Evolutionary conservation across 2,329 filamentous ascomycete genomes (phyloP).

Genomic region (Seiridium cupressi): DNA sequence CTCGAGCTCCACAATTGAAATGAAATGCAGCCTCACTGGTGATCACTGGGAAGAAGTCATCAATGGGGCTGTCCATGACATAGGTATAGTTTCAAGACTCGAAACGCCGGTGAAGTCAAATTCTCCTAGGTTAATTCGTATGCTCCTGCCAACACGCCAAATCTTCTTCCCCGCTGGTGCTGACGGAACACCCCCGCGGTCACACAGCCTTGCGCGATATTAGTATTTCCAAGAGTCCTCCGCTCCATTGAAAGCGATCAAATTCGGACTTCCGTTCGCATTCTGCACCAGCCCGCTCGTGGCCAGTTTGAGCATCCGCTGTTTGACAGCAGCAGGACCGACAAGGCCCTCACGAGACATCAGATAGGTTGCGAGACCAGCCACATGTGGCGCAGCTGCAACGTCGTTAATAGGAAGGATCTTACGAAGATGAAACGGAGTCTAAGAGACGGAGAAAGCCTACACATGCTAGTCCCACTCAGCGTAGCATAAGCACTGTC

Average conservation of each 20-base stretch:
- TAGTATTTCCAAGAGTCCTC: background rate
- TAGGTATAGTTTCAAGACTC: too few relatives aligned
- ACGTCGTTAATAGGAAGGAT: background rate
- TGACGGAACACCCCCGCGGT: background rate
- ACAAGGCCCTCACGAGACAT: constrained; percentile 20
- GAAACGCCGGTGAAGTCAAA: too few relatives aligned
- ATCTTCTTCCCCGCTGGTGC: too few relatives aligned
- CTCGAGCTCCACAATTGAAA: too few relatives aligned
- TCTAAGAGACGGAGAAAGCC: background rate
- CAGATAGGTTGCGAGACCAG: constrained; percentile 22
- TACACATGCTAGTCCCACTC: constrained; percentile 24
- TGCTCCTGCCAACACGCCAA: too few relatives aligned
- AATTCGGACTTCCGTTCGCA: constrained; percentile 19
- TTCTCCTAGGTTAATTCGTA: too few relatives aligned
- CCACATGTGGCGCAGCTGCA: constrained; percentile 21
- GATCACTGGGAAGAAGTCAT: too few relatives aligned
- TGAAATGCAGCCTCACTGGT: too few relatives aligned
- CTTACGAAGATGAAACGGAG: background rate
- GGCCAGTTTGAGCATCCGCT: constrained; percentile 16
- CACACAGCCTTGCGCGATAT: background rate
- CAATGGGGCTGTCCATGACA: too few relatives aligned
- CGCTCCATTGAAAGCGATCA: constrained; percentile 25
- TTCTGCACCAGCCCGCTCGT: constrained; percentile 18
- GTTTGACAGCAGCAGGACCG: constrained; percentile 12
- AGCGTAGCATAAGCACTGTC: constrained; percentile 15